Evolutionary conservation across 768 basidiomycete species (phyloP), one percentile per base, ranked within the genome.

Genomic region (Mycena capillaripes): DNA sequence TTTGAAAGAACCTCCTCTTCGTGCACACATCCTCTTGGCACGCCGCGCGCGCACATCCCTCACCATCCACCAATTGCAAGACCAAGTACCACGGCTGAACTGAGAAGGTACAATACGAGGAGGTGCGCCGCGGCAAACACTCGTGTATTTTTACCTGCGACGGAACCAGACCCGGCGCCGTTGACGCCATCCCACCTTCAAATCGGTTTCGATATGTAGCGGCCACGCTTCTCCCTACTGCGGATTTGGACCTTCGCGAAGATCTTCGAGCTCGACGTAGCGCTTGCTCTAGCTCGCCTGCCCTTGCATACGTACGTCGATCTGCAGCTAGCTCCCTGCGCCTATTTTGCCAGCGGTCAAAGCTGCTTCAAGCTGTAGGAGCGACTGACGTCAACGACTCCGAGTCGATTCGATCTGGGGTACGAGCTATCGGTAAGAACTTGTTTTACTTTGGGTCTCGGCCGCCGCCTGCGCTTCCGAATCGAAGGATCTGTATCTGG

Each of bases 151-250:
- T n/a, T 34, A 56, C 4, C 21, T 21, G 10, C 8, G 21, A 9
- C 46, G 12, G 27, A 19, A 16, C 5, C 52, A 29, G 34, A n/a
- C 4, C 53, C 19, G 30, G 34, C 53, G 52, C 53, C 32, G 21
- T 27, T 56, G 27, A 34, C 53, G 53, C 53, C 53, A 56, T 29
- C 34, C 19, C 11, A n/a, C 32, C 53, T 19, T 32, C 17, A 32
- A 4, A 29, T 30, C n/a, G 17, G 27, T 3, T 10, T 36, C 53
- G 21, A 34, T 34, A 8, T 34, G 30, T 55, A 34, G 34, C 32
- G 30, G 53, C 53, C n/a, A n/a, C n/a, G n/a, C n/a, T n/a, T n/a
- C 34, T 56, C 53, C 34, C 53, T 56, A 21, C 53, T 56, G 53
- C 53, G 53, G 53, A 34, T 34, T 56, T 30, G 6, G 30, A 34